Conservation (phyloP, 305 asterid species). For the Fraxinus angustifolia region DNA sequence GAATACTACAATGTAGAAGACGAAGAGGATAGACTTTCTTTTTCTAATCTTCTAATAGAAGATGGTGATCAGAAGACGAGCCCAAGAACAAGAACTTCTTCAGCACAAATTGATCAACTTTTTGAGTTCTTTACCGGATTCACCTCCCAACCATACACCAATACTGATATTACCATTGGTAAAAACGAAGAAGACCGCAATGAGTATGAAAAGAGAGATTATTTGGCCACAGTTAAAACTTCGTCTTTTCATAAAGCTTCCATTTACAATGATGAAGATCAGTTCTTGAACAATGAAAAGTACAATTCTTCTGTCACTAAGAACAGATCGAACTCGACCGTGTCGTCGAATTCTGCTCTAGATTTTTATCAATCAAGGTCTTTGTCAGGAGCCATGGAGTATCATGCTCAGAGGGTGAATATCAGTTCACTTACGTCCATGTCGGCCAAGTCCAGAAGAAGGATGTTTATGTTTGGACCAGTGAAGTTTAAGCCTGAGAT, state of each 20-base stretch:
- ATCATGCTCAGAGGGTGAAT: constrained; percentile 44
- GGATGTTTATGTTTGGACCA: constrained; percentile 76
- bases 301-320: neutral
- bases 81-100: neutral
- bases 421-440: constrained; percentile 56
- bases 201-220: constrained; percentile 33
- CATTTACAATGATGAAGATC: neutral
- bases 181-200: constrained; percentile 22
- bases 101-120: constrained; percentile 16
- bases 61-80: constrained; percentile 5
- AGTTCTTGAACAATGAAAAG: neutral
- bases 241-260: constrained; percentile 23
- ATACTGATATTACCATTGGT: constrained; percentile 28
- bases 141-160: constrained; percentile 5
- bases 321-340: neutral
- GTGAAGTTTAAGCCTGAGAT: constrained; percentile 72
- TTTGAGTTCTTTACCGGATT: constrained; percentile 30
- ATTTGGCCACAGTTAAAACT: constrained; percentile 25
- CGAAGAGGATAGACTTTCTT: constrained; percentile 39
- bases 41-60: constrained; percentile 33
- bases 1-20: constrained; percentile 3
- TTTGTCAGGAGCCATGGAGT: constrained; percentile 10
- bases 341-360: neutral
- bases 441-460: constrained; percentile 54
- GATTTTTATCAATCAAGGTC: constrained; percentile 6